Percentiles rank a stretch among this genome's conserved stretches.
These are phyloP conservation scores for Botrytis elliptica DNA, from an alignment of 2,329 filamentous ascomycete genomes.

Conservation along the genomic window DNA sequence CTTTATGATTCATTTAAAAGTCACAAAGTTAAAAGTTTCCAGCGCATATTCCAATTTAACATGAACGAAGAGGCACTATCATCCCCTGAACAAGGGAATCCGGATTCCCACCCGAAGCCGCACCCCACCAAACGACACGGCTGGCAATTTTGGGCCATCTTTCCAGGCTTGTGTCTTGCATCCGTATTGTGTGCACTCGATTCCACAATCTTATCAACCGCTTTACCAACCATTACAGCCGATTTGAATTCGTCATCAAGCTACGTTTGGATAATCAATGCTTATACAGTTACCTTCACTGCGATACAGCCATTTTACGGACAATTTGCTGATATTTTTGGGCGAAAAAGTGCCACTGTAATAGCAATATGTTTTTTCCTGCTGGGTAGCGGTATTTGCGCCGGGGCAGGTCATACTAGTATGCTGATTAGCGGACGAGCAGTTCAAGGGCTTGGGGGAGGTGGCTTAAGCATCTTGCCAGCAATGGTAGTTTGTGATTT, in stretches of 20 bases:
- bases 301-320: constrained; percentile 38
- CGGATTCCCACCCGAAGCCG: neutral
- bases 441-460: constrained; percentile 42
- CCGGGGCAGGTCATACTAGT: constrained; percentile 35
- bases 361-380: constrained; percentile 39
- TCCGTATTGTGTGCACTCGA: constrained; percentile 16
- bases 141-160: constrained; percentile 15
- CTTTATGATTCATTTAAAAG: neutral
- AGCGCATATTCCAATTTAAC: neutral
- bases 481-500: neutral
- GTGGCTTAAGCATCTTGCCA: neutral
- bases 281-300: constrained; percentile 14
- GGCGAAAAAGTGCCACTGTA: constrained; percentile 47
- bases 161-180: constrained; percentile 3
- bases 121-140: neutral
- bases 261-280: constrained; percentile 23
- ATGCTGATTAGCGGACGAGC: constrained; percentile 45
- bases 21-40: fast-evolving
- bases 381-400: constrained; percentile 35
- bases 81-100: neutral
- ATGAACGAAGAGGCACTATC: neutral
- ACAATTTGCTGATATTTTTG: constrained; percentile 52
- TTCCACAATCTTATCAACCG: constrained; percentile 7
- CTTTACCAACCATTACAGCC: constrained; percentile 12
- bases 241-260: neutral